These are phyloP conservation scores for Penicillium steckii DNA, from an alignment of 495 filamentous ascomycete species.

Conservation along the genomic window DNA sequence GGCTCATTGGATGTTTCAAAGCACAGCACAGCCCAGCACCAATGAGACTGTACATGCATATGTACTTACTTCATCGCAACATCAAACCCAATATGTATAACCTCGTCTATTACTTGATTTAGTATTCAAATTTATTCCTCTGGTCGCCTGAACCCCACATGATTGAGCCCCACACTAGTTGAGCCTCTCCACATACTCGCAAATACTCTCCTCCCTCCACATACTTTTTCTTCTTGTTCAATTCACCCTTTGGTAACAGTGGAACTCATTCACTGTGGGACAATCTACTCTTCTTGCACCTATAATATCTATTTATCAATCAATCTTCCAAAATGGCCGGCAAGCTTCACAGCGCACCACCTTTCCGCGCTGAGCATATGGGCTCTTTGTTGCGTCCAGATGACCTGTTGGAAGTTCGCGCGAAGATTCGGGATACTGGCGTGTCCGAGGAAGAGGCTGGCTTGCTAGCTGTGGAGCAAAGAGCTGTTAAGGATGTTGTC, in stretches of 20 bases:
- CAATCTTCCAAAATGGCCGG: slow-evolving; percentile 12
- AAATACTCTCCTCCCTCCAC: no score
- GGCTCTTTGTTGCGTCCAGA: slow-evolving; percentile 68
- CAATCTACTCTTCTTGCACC: neutral
- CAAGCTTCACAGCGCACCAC: slow-evolving; percentile 40
- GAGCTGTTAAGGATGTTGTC: slow-evolving; percentile 58
- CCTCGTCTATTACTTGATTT: no score
- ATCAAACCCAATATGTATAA: no score
- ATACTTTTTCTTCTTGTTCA: neutral
- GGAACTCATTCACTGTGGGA: neutral
- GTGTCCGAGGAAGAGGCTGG: slow-evolving; percentile 37
- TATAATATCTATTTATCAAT: neutral
- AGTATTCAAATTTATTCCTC: no score
- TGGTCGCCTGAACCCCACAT: neutral
- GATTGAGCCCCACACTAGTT: neutral
- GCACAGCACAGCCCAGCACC: no score
- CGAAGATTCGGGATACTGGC: slow-evolving; percentile 47
- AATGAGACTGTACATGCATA: no score
- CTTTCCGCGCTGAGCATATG: slow-evolving; percentile 72
- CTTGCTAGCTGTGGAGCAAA: slow-evolving; percentile 51
- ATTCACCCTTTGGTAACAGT: neutral
- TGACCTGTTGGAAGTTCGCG: slow-evolving; percentile 55
- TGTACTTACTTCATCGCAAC: no score
- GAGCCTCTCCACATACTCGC: neutral
- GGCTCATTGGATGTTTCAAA: no score